Conservation (phyloP, 2,329 filamentous ascomycete genomes). For the Sclerotiophoma versabilis region DNA sequence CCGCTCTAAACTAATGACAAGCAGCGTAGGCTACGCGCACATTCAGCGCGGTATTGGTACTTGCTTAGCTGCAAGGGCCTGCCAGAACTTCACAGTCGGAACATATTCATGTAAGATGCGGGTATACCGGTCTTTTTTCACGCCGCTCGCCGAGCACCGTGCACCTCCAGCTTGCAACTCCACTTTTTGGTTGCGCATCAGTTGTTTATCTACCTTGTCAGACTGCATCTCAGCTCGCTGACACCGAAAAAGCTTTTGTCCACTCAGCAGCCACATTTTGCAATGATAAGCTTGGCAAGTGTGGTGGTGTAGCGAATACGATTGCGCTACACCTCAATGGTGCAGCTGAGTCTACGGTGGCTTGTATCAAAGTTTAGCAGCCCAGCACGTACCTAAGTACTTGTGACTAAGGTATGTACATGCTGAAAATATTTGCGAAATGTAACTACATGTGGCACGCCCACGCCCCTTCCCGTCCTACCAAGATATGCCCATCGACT, state of each 20-base stretch:
- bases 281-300: background rate
- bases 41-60: too few relatives aligned
- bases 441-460: background rate
- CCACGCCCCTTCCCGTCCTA: background rate
- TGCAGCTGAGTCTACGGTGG: background rate
- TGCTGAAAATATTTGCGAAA: background rate
- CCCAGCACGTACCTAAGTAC: background rate
- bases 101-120: too few relatives aligned
- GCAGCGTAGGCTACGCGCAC: too few relatives aligned
- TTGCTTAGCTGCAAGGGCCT: too few relatives aligned
- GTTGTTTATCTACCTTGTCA: too few relatives aligned
- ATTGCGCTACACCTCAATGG: background rate
- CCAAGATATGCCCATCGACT: background rate
- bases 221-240: background rate
- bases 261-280: background rate
- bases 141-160: too few relatives aligned
- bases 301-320: constrained; percentile 2
- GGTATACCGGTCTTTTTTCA: too few relatives aligned
- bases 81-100: too few relatives aligned
- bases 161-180: too few relatives aligned
- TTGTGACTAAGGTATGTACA: background rate
- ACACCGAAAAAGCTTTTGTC: background rate
- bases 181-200: too few relatives aligned
- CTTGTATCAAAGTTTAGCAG: background rate
- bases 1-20: too few relatives aligned